Evolutionary conservation across 345 rosid genomes (phyloP).

Genomic region (Firmiana major): DNA sequence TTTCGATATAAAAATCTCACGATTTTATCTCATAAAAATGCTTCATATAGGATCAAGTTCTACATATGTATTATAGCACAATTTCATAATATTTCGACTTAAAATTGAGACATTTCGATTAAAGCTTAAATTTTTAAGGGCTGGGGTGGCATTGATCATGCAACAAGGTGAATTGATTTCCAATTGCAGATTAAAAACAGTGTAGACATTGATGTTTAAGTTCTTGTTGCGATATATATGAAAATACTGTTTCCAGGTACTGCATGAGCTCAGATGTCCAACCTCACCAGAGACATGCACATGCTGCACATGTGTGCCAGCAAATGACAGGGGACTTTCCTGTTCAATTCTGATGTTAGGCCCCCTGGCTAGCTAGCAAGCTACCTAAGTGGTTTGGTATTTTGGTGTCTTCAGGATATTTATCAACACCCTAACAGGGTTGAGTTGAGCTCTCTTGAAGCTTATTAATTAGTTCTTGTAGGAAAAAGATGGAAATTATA

Average conservation of each 20-base stretch:
- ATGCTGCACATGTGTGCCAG: constrained; percentile 1
- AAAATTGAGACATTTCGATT: too few relatives aligned
- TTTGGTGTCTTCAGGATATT: background rate
- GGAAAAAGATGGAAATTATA: too few relatives aligned
- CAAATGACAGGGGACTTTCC: background rate
- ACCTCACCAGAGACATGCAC: background rate
- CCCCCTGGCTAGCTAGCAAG: background rate
- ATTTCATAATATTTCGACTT: too few relatives aligned
- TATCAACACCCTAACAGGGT: too few relatives aligned
- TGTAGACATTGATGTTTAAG: background rate
- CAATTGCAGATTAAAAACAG: background rate
- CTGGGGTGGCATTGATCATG: background rate
- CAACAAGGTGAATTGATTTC: background rate
- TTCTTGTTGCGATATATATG: background rate
- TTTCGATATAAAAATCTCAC: too few relatives aligned
- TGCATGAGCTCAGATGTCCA: constrained; percentile 9
- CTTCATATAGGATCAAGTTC: too few relatives aligned
- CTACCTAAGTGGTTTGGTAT: background rate
- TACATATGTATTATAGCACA: too few relatives aligned
- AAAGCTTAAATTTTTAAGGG: too few relatives aligned
- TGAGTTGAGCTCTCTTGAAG: too few relatives aligned
- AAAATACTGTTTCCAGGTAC: constrained; percentile 4
- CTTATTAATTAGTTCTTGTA: too few relatives aligned
- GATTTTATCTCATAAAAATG: too few relatives aligned
- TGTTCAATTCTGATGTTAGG: background rate